Percentiles rank a stretch among this genome's conserved stretches.
These are phyloP conservation scores for Oryza brachyantha DNA, from an alignment of 176 grass and related monocot genomes.

Conservation along the genomic window DNA sequence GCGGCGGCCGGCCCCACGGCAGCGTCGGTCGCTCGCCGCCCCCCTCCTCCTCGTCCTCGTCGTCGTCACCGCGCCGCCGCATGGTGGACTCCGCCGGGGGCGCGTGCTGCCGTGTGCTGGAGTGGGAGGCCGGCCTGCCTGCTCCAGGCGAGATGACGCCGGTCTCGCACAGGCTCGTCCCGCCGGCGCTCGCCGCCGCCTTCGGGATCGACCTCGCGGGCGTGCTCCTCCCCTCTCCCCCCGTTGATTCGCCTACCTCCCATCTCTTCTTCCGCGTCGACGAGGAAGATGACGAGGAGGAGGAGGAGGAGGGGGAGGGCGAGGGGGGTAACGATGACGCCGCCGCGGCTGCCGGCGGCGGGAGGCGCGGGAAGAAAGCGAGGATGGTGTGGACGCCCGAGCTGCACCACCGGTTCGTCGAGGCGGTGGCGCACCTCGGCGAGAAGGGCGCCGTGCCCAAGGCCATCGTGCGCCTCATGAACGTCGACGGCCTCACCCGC, in stretches of 20 bases:
- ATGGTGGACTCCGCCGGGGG: constrained; percentile 19
- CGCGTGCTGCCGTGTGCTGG: constrained; percentile 33
- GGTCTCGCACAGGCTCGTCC: constrained; percentile 59
- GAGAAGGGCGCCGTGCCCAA: constrained; percentile 86
- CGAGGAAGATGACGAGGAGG: constrained; percentile 17
- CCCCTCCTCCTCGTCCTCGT: neutral
- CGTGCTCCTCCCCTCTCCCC: constrained; percentile 21
- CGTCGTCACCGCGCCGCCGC: neutral
- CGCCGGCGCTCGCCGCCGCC: constrained; percentile 65
- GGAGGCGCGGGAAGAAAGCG: constrained; percentile 46
- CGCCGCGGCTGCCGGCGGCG: neutral
- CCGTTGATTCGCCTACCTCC: constrained; percentile 31
- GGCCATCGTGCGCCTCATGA: constrained; percentile 92
- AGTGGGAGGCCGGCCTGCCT: constrained; percentile 82
- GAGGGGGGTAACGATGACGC: neutral
- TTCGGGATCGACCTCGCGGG: constrained; percentile 50
- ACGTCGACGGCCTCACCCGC: constrained; percentile 88
- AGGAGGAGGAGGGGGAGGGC: constrained; percentile 24
- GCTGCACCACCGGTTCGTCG: constrained; percentile 94
- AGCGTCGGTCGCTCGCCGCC: neutral
- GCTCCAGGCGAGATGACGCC: constrained; percentile 45
- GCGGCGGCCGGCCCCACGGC: constrained; percentile 23
- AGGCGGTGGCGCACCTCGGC: constrained; percentile 75
- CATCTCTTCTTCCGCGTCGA: constrained; percentile 27
- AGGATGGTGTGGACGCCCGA: constrained; percentile 82